Evolutionary conservation across 768 basidiomycete species (phyloP).

Genomic region (Lactarius sp.): DNA sequence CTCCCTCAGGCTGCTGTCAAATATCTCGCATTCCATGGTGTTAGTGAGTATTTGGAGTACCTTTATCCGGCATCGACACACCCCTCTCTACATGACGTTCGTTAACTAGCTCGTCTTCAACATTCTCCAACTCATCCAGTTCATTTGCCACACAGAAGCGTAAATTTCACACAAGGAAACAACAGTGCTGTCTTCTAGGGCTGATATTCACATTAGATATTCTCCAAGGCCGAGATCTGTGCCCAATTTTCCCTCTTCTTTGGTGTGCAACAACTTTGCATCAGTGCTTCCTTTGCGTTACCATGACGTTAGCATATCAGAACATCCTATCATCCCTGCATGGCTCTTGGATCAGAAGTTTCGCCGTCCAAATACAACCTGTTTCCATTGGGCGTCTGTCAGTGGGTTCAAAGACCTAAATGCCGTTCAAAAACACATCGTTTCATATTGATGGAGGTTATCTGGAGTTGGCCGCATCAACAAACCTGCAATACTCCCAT

Average conservation of each 20-base stretch:
- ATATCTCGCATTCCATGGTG: neutral
- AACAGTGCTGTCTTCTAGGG: neutral
- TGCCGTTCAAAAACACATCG: slow-evolving; percentile 1
- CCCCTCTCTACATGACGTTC: neutral
- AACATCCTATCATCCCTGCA: neutral
- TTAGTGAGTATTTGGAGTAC: too few species aligned
- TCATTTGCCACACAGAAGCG: neutral
- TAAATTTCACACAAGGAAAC: neutral
- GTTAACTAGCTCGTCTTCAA: neutral
- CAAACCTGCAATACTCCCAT: too few species aligned
- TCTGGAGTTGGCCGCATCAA: slow-evolving; percentile 1
- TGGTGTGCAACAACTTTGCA: neutral
- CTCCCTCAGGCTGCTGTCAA: neutral
- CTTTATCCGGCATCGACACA: too few species aligned
- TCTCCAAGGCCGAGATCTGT: neutral
- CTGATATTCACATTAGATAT: neutral
- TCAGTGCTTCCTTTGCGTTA: neutral
- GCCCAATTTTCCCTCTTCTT: neutral
- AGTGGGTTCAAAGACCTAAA: neutral
- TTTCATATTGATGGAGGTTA: neutral
- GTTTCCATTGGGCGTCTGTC: neutral
- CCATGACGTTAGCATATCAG: neutral
- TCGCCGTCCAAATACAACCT: neutral
- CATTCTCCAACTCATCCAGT: neutral
- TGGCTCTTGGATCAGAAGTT: neutral